Evolutionary conservation across 345 rosid genomes (phyloP).

Genomic region (Eucalyptus dawsonii): DNA sequence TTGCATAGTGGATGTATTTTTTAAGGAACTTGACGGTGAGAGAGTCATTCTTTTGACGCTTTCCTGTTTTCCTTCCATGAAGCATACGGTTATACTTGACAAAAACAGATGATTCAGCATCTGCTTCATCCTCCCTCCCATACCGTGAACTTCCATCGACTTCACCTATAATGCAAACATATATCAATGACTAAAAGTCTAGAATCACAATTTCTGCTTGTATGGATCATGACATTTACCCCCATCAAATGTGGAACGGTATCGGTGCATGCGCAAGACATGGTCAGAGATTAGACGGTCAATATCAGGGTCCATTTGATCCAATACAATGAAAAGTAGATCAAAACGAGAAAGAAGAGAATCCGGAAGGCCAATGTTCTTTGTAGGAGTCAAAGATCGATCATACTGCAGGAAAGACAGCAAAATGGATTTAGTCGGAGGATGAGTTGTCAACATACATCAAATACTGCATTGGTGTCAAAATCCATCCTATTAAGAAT

Average conservation of each 20-base stretch:
- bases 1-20: slow-evolving; percentile 96
- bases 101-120: slow-evolving; percentile 64
- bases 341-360: slow-evolving; percentile 99
- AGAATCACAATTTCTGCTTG: neutral
- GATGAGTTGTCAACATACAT: neutral
- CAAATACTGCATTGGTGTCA: neutral
- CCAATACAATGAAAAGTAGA: slow-evolving; percentile 86
- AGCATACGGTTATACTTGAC: slow-evolving; percentile 87
- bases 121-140: slow-evolving; percentile 74
- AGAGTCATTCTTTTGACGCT: slow-evolving; percentile 66
- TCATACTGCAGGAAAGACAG: slow-evolving; percentile 60
- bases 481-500: neutral
- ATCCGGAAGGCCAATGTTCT: slow-evolving; percentile 99
- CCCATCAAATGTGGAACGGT: slow-evolving; percentile 57
- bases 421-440: neutral
- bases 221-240: slow-evolving; percentile 25
- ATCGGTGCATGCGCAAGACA: slow-evolving; percentile 97
- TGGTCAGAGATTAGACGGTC: slow-evolving; percentile 87
- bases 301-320: slow-evolving; percentile 97
- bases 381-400: slow-evolving; percentile 93
- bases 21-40: slow-evolving; percentile 81
- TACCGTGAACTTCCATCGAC: slow-evolving; percentile 52
- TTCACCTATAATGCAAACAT: slow-evolving; percentile 26
- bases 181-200: neutral
- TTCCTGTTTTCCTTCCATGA: slow-evolving; percentile 68